Base-by-base conservation (phyloP, 257 asterid genomes). In the Pogostemon cablin region DNA sequence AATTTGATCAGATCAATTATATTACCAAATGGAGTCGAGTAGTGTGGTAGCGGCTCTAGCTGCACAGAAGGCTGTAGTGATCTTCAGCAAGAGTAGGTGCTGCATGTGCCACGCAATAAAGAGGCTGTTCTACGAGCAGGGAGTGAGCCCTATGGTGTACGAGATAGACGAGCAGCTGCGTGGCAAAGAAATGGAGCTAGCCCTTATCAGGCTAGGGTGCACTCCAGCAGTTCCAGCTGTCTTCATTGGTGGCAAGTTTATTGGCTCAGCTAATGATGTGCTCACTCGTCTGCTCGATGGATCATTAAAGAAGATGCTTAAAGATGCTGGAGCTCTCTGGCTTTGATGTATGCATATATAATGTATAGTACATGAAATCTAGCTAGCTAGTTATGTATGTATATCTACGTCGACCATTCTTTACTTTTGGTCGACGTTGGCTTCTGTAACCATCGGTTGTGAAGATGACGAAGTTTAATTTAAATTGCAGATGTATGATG, bases 31-130 rank as follows among this genome's bases (percentile, higher is more conserved):
- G 77, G 77, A 72, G 63, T 15, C 46, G 32, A 25, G 32, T 8
- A 53, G 6, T n/a, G 71, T 72, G 20, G 39, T n/a, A 32, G 63
- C 53, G 12, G 63, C 53, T 9, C 39, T 72, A 5, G 64, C 71
- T 34, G 53, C 71, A 42, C 48, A 72, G 2, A 72, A 43, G 3
- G 87, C 96, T 11, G 89, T 85, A 0, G 93, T 88, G 79, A 86
- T 86, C 3, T 88, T 88, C 76, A 88, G 91, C 77, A 85, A 85
- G 93, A 88, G 91, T 58, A 61, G 87, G 12, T 88, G 96, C 56
- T 81, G 93, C 85, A 86, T 88, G 96, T 85, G 93, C 78, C 93
- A 88, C 50, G 91, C 90, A 17, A 85, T 89, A 54, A 87, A 87
- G 75, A 81, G 88, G 57, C 69, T 89, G 4, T 89, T 87, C 67